Conservation (phyloP, 2,329 filamentous ascomycete species). For the Fusarium cyanostomum region DNA sequence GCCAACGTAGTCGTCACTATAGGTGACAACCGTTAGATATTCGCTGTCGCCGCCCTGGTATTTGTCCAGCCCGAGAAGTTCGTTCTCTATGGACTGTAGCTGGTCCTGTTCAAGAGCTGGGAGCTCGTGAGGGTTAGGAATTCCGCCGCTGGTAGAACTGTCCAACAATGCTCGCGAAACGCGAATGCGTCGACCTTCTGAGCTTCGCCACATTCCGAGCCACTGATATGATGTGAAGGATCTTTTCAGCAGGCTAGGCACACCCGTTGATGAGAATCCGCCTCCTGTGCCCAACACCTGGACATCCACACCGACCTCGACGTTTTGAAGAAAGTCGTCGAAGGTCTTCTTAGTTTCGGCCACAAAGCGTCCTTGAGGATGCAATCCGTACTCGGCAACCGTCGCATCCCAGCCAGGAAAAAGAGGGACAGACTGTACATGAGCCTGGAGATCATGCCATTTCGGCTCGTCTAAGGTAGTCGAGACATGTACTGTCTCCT, state of each 20-base stretch:
- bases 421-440: neutral
- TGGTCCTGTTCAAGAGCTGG: neutral
- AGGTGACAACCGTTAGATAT: neutral
- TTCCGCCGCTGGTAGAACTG: neutral
- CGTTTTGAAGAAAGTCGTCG: neutral
- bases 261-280: neutral
- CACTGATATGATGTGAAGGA: slow-evolving; percentile 5
- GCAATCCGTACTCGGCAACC: neutral
- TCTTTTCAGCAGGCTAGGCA: neutral
- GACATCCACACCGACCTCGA: neutral
- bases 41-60: slow-evolving; percentile 8
- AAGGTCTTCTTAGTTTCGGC: slow-evolving; percentile 4
- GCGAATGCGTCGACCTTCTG: neutral
- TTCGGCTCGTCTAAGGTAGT: neutral
- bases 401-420: slow-evolving; percentile 1
- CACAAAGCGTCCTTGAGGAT: neutral
- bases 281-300: neutral
- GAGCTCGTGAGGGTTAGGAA: neutral
- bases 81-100: neutral
- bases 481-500: neutral
- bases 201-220: slow-evolving; percentile 12
- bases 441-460: neutral
- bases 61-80: slow-evolving; percentile 6
- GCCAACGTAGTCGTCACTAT: slow-evolving; percentile 5
- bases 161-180: neutral